Base-by-base conservation (phyloP, 257 asterid genomes). In the Thymus quinquecostatus region DNA sequence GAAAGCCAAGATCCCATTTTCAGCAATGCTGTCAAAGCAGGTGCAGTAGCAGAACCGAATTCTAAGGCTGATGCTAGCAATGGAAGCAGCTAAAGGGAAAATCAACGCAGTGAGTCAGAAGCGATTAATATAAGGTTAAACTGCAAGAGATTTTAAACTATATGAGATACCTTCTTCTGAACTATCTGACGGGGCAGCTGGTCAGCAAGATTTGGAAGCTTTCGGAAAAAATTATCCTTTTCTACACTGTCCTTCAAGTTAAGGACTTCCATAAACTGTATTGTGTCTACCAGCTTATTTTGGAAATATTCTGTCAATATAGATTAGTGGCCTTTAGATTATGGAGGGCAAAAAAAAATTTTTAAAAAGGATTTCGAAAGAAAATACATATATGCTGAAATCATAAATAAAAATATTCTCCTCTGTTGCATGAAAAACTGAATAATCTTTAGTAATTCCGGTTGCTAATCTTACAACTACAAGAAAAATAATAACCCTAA, bases 11-110 rank as follows among this genome's bases (percentile, higher is more conserved):
- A 85, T 68, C 96, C 97, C 92, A 95, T 71, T 82, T 95, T 95
- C 84, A 95, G 77, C 80, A 95, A 77, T 72, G 98, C 98, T 7
- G 96, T 87, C 86, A 95, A 82, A 73, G 99, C 99, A 69, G 96
- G 97, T 38, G 99, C 99, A 82, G 96, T 86, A 75, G 99, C 99
- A 67, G 99, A 88, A 73, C 99, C 98, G 80, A 88, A 95, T 86
- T 92, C 99, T 68, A 95, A 77, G 45, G 99, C 86, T 1, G 98
- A 92, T 72, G 99, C 99, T 62, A 95, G 82, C 80, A 89, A 79
- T 13, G 99, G 99, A 82, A 95, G 96, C 76, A 95, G 83, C 99
- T 95, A 86, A 58, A 87, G 62, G 58, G 64, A 75, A 66, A 57
- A 69, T 59, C 72, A 55, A 77, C 11, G 55, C 44, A 43, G 61